phyloP scores from a whole-genome alignment of 768 basidiomycete genomes.

The Mycena epipterygia region DNA sequence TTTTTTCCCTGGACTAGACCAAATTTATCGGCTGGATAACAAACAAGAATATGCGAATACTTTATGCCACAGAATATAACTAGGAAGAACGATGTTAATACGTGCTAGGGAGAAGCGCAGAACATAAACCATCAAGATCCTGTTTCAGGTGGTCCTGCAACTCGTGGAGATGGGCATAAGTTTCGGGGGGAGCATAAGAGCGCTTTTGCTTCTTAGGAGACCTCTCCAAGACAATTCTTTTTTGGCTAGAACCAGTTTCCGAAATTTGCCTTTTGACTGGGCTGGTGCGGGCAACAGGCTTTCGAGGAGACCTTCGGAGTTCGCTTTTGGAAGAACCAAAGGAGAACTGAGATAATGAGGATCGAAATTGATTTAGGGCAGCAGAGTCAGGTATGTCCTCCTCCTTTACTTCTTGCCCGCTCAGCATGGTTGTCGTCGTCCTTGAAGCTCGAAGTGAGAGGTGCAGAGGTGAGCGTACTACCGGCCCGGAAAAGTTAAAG shows the following conservation, averaged over 20 bases:
- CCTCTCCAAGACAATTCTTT: not conserved
- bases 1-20: constrained; percentile 70
- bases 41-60: constrained; percentile 53
- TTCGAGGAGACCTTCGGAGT: constrained; percentile 28
- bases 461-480: no score
- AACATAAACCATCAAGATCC: constrained; percentile 66
- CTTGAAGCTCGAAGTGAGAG: no score
- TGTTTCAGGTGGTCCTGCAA: constrained; percentile 67
- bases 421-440: no score
- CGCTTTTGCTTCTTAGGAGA: constrained; percentile 51
- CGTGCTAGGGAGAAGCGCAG: not conserved
- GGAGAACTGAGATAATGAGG: constrained; percentile 22
- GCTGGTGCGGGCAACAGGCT: not conserved
- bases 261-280: constrained; percentile 8
- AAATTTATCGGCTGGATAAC: not conserved
- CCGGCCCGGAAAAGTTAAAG: no score
- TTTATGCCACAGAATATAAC: constrained; percentile 92
- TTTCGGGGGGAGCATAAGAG: constrained; percentile 64
- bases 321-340: constrained; percentile 13
- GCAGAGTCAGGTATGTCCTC: not conserved
- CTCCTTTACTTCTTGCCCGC: not conserved
- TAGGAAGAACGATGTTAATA: constrained; percentile 43
- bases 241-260: not conserved
- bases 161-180: constrained; percentile 63
- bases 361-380: constrained; percentile 15